Base-by-base conservation (phyloP, 1,284 basidiomycete genomes). In the Pascua sp. region DNA sequence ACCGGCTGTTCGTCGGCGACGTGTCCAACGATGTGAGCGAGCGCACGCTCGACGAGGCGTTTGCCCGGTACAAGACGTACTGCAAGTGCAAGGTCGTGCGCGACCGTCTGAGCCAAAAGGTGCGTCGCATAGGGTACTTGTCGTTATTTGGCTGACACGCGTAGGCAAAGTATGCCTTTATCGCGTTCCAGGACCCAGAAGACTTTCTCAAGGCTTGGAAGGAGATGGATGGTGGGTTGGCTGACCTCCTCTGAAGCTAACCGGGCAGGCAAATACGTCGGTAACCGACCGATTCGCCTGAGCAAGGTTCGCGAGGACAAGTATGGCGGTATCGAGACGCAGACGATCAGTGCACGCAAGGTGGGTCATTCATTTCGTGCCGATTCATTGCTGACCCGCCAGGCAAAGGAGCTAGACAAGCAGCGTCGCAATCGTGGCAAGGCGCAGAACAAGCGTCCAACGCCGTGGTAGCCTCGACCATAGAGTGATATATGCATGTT, bases 131-230 rank as follows among this genome's bases (percentile, higher is more conserved):
- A 0, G 16, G 24, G 0, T 12, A 9, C 8, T 7, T 38, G 11
- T 12, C 17, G 8, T 13, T 10, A 10, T 17, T 7, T 38, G 32
- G 44, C 49, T 64, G 42, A 63, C 58, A 3, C 24, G 3, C 7
- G 61, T 68, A 98, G 90, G 91, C 93, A 0, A 96, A 92, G 76
- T 99, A 89, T 71, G 96, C 92, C 1, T 99, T 99, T 71, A 92
- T 98, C 40, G 90, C 92, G 0, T 98, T 98, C 77, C 91, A 91
- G 56, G 96, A 98, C 70, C 96, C 96, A 0, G 95, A 98, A 78
- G 96, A 99, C 75, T 98, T 98, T 75, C 77, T 99, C 57, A 92
- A 86, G 67, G 96, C 96, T 8, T 99, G 96, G 96, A 98, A 98
- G 74, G 92, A 98, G 77, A 98, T 98, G 92, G 91, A 99, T 76